Evolutionary conservation across 2,329 filamentous ascomycete genomes (phyloP).

Genomic region (Lachnellula willkommii): DNA sequence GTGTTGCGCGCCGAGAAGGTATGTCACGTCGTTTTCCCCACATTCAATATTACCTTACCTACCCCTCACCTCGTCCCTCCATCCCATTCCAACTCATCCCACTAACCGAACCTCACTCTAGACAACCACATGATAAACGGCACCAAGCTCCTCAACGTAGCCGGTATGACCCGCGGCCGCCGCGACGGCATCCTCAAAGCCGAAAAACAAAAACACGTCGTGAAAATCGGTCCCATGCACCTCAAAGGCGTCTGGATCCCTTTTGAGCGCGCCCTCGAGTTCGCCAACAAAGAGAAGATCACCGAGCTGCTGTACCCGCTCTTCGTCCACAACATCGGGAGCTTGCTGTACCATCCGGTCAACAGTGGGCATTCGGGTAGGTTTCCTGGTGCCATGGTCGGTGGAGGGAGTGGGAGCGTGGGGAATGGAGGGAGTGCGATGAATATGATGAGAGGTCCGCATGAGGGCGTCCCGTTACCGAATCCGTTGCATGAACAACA

Average conservation of each 20-base stretch:
- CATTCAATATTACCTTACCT: neutral
- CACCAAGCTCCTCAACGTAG: constrained; percentile 91
- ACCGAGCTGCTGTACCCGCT: constrained; percentile 89
- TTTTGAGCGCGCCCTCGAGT: constrained; percentile 89
- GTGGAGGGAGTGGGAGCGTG: neutral
- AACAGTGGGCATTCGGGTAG: constrained; percentile 59
- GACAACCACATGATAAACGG: constrained; percentile 99
- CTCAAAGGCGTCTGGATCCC: constrained; percentile 98
- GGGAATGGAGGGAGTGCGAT: neutral
- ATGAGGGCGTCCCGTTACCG: neutral
- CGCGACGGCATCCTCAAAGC: constrained; percentile 94
- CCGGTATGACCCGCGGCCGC: constrained; percentile 92
- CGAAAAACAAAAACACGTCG: constrained; percentile 91
- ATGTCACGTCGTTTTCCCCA: constrained; percentile 26
- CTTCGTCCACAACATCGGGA: constrained; percentile 95
- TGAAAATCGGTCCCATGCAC: constrained; percentile 98
- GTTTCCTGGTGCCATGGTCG: neutral
- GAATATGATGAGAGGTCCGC: neutral
- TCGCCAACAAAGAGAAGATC: constrained; percentile 98
- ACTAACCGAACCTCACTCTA: constrained; percentile 32
- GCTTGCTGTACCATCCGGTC: constrained; percentile 84
- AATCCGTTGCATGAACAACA: neutral
- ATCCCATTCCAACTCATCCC: neutral
- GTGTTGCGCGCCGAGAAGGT: constrained; percentile 91
- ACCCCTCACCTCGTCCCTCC: neutral